Conservation (phyloP, 2,329 filamentous ascomycete species). For the Stachybotrys chlorohalonatus region DNA sequence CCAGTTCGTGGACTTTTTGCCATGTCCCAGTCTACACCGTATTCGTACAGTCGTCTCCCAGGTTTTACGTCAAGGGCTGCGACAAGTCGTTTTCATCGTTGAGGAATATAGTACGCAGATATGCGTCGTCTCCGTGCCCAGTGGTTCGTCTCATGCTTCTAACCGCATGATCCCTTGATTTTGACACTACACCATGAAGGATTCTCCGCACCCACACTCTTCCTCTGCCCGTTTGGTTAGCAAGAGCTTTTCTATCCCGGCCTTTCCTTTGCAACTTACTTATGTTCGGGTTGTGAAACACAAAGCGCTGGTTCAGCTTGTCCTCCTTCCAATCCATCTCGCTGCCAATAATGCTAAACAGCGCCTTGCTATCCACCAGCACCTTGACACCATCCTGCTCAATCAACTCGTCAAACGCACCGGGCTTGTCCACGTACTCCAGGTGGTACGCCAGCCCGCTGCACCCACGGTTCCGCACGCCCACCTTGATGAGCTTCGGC, state of each 20-base stretch:
- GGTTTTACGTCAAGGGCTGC: no score
- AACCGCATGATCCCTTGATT: not conserved
- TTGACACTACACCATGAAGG: conserved; percentile 52
- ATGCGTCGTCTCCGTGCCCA: no score
- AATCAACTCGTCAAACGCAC: conserved; percentile 80
- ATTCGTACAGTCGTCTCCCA: no score
- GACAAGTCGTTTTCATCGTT: no score
- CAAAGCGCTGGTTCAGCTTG: conserved; percentile 83
- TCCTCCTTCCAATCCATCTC: conserved; percentile 99
- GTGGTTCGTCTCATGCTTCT: not conserved
- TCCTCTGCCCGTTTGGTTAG: conserved; percentile 59
- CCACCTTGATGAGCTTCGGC: conserved; percentile 87
- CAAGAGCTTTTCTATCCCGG: not conserved
- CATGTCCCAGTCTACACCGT: no score
- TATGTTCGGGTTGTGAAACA: conserved; percentile 96
- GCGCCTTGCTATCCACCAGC: conserved; percentile 89
- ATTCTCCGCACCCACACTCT: conserved; percentile 92
- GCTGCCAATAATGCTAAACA: conserved; percentile 96
- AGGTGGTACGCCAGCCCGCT: conserved; percentile 89
- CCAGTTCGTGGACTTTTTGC: no score
- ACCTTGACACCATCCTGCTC: conserved; percentile 96
- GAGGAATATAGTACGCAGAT: no score
- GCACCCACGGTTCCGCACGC: conserved; percentile 88
- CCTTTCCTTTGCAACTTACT: conserved; percentile 54
- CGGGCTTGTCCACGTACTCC: conserved; percentile 89